Base-by-base conservation (phyloP, 768 basidiomycete genomes). In the Rhodotorula kratochvilovae region DNA sequence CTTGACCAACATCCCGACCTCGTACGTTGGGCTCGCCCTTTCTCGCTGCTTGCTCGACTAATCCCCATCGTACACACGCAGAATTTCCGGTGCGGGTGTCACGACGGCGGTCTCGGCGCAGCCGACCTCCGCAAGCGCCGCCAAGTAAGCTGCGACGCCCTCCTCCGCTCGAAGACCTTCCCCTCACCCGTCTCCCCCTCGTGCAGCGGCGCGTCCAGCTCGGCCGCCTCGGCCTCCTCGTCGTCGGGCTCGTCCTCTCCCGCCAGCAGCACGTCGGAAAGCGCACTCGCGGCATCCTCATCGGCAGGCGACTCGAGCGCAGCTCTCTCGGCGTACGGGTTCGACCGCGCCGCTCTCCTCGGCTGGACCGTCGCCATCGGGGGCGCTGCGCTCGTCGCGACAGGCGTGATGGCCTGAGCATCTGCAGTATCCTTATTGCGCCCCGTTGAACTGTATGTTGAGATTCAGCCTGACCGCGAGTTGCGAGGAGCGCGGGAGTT, bases 1-100 rank as follows among this genome's bases (percentile, higher is more conserved):
- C 58, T 31, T 69, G 39, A 63, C 53, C 46, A 63, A 60, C 57
- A 39, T 69, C 31, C 62, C 68, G 1, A 63, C 62, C 13, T 63
- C 63, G 62, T 69, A 13, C 46, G 59, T 25, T 33, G 31, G 45
- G 6, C 46, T 12, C 11, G n/a, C 31, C 29, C 58, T 35, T n/a
- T n/a, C 45, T 19, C 5, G 10, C 60, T 29, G 1, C 10, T 11
- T 1, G 16, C 8, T 5, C 11, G 16, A 5, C 21, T 17, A 48
- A 25, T 11, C 23, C 1, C 2, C 15, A 17, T 13, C 33, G 3
- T 10, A 39, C 13, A 1, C 17, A 23, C 11, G 42, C 46, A 68
- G 67, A 33, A 19, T 68, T n/a, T 45, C 67, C 23, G 61, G 56
- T 16, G 56, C 56, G 25, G 56, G 50, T 36, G 39, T 19, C 6